Percentiles rank a stretch among this genome's conserved stretches.
These are phyloP conservation scores for Claviceps purpurea DNA, from an alignment of 2,329 filamentous ascomycete genomes.

Conservation along the genomic window DNA sequence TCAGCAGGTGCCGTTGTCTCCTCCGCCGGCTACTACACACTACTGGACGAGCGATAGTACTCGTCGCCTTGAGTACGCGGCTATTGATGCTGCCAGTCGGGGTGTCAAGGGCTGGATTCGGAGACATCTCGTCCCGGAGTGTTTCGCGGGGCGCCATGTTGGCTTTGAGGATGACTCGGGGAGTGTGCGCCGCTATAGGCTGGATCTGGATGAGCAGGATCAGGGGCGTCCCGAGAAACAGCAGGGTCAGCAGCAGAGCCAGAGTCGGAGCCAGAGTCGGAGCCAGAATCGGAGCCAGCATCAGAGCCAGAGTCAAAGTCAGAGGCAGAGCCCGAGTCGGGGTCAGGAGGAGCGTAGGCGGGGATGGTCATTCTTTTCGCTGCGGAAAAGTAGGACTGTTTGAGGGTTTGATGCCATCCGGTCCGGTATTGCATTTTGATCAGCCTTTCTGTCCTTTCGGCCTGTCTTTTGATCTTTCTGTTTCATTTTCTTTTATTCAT, in stretches of 20 bases:
- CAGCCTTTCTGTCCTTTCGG: too few species aligned
- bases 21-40: constrained; percentile 44
- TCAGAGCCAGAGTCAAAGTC: not conserved
- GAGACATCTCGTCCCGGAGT: constrained; percentile 45
- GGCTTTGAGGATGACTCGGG: constrained; percentile 49
- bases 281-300: too few species aligned
- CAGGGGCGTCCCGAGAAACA: constrained; percentile 13
- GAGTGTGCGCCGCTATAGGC: constrained; percentile 48
- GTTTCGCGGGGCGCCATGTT: constrained; percentile 41
- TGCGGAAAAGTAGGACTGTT: constrained; percentile 13
- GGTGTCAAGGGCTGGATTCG: constrained; percentile 49
- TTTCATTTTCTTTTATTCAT: constrained; percentile 2
- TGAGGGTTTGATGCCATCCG: not conserved
- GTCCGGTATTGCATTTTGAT: too few species aligned
- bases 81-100: constrained; percentile 48
- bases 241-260: too few species aligned
- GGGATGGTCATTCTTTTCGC: constrained; percentile 17
- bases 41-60: constrained; percentile 56
- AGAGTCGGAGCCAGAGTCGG: too few species aligned
- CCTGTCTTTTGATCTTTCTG: not conserved
- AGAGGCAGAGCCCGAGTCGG: too few species aligned
- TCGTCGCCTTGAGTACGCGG: constrained; percentile 49
- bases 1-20: constrained; percentile 12
- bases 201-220: constrained; percentile 42
- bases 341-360: not conserved